Percentiles rank a stretch among this genome's conserved stretches.
phyloP scores from a whole-genome alignment of 345 rosid species.

The Cochlearia excelsa region DNA sequence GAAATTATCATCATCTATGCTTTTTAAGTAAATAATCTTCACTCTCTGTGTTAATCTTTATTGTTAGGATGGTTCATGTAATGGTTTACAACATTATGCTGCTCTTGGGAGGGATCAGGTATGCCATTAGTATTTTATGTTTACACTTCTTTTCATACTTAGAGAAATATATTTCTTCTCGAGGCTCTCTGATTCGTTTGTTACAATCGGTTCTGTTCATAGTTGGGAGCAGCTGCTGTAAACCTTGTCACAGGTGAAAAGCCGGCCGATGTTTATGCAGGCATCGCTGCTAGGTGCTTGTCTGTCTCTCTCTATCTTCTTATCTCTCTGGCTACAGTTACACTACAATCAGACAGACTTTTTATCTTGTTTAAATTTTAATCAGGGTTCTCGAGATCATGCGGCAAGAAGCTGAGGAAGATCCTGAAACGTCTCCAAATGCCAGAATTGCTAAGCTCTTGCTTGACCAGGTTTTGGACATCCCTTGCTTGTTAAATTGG shows the following conservation, averaged over 20 bases:
- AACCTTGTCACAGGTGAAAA: conserved; percentile 88
- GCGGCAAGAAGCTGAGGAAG: conserved; percentile 65
- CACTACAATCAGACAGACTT: background rate
- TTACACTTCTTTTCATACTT: background rate
- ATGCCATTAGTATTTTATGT: conserved; percentile 27
- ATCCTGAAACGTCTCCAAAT: conserved; percentile 57
- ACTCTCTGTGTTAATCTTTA: conserved; percentile 30
- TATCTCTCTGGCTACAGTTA: conserved; percentile 2
- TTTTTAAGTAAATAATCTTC: conserved; percentile 18
- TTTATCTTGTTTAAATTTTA: conserved; percentile 17
- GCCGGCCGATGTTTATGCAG: conserved; percentile 95
- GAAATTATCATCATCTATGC: conserved; percentile 9
- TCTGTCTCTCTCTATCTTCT: conserved; percentile 19
- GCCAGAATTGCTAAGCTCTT: conserved; percentile 60
- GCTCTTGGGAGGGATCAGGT: conserved; percentile 99
- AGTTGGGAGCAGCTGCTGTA: conserved; percentile 98
- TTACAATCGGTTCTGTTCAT: conserved; percentile 32
- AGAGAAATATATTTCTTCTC: background rate
- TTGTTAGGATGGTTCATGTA: conserved; percentile 97
- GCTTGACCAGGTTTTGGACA: conserved; percentile 63
- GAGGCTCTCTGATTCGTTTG: conserved; percentile 25
- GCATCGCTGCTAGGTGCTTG: conserved; percentile 76
- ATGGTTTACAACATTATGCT: conserved; percentile 99
- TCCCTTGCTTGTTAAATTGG: conserved; percentile 27
- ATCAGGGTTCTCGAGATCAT: conserved; percentile 83